These are phyloP conservation scores for Suillus tomentosus DNA, from an alignment of 768 basidiomycete genomes.

Conservation along the genomic window DNA sequence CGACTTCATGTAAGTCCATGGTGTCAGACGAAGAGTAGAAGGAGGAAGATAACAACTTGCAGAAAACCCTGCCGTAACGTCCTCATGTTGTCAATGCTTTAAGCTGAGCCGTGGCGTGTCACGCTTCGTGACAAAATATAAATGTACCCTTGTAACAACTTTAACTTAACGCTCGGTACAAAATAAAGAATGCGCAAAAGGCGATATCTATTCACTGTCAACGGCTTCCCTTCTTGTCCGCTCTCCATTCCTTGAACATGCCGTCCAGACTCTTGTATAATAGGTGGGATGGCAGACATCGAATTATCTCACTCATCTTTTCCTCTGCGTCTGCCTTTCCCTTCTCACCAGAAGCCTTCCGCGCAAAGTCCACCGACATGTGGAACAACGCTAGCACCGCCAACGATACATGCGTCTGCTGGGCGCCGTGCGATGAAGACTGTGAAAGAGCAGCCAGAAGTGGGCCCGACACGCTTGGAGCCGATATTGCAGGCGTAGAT, in stretches of 20 bases:
- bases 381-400: constrained; percentile 92
- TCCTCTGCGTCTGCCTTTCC: constrained; percentile 75
- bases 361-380: constrained; percentile 80
- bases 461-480: constrained; percentile 67
- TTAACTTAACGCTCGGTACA: neutral
- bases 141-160: neutral
- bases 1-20: constrained; percentile 50
- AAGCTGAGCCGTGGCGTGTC: neutral
- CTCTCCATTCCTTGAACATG: constrained; percentile 91
- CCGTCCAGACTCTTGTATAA: constrained; percentile 92
- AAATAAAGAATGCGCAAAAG: constrained; percentile 1
- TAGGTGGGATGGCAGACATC: constrained; percentile 83
- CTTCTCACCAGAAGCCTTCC: constrained; percentile 64
- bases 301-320: constrained; percentile 84
- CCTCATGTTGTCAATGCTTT: constrained; percentile 8
- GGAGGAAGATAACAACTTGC: constrained; percentile 9
- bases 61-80: constrained; percentile 1
- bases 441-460: constrained; percentile 68
- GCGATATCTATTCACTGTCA: constrained; percentile 17
- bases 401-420: constrained; percentile 93
- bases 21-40: constrained; percentile 16
- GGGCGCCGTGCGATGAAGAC: constrained; percentile 79
- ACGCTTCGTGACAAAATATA: neutral
- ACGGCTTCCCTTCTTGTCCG: constrained; percentile 75
- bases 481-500: constrained; percentile 58